phyloP scores from a whole-genome alignment of 108 stramenopile species.

The Parmales sp. region DNA sequence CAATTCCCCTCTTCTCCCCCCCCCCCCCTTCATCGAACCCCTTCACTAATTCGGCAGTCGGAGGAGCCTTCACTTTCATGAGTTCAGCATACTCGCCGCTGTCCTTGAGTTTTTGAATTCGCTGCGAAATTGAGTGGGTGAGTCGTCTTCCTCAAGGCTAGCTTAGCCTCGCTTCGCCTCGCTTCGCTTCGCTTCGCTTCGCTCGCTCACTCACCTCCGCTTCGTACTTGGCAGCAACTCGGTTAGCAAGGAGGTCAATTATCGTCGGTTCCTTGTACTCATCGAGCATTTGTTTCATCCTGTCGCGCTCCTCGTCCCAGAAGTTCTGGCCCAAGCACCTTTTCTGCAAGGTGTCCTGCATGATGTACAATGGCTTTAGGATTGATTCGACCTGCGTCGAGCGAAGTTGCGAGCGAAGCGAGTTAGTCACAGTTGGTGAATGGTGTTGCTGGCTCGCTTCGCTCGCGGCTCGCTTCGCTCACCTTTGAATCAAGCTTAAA shows the following conservation, averaged over 20 bases:
- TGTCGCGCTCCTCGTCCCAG: slow-evolving; percentile 8
- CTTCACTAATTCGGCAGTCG: not conserved
- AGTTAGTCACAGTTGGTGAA: too few relatives aligned
- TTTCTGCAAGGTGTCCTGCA: not conserved
- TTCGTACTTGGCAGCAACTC: slow-evolving; percentile 10
- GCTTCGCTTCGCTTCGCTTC: too few relatives aligned
- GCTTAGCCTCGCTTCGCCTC: not conserved
- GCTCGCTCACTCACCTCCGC: too few relatives aligned
- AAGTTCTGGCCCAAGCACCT: slow-evolving; percentile 7
- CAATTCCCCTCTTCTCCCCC: not conserved
- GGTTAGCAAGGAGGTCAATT: not conserved
- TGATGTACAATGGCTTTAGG: not conserved
- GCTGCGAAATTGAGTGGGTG: too few relatives aligned
- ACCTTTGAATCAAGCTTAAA: slow-evolving; percentile 2
- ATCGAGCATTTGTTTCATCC: not conserved
- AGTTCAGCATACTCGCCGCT: too few relatives aligned
- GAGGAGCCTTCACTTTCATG: not conserved
- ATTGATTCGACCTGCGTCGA: too few relatives aligned
- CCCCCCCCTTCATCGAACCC: not conserved
- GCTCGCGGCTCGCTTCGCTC: too few relatives aligned
- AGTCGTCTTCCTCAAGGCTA: not conserved
- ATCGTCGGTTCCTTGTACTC: not conserved
- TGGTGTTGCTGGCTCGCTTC: too few relatives aligned
- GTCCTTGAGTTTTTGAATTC: too few relatives aligned
- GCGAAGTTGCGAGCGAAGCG: too few relatives aligned